phyloP scores from a whole-genome alignment of 1,284 basidiomycete genomes.

The Rhodofomes roseus region DNA sequence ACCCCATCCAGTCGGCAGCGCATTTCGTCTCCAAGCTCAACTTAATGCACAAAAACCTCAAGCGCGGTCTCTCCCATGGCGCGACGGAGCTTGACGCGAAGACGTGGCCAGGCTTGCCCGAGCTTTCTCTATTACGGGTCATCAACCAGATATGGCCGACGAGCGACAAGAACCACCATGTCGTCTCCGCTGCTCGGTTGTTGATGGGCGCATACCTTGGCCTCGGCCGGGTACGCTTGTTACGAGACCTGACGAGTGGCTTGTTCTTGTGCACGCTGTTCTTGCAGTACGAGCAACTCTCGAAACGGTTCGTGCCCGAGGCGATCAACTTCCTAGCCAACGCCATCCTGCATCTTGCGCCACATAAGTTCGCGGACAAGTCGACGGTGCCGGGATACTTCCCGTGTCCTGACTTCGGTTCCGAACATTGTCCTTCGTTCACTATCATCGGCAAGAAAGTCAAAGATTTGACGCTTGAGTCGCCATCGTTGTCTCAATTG shows the following conservation, averaged over 20 bases:
- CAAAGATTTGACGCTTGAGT: constrained; percentile 34
- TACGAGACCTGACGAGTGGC: constrained; percentile 79
- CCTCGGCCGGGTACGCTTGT: constrained; percentile 74
- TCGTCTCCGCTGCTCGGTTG: constrained; percentile 82
- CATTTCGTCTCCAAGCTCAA: constrained; percentile 9
- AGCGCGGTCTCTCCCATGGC: constrained; percentile 78
- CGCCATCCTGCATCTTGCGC: constrained; percentile 69
- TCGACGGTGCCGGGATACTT: constrained; percentile 60
- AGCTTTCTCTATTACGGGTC: constrained; percentile 80
- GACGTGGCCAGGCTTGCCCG: constrained; percentile 87
- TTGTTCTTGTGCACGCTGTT: constrained; percentile 88
- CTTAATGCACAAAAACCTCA: constrained; percentile 74
- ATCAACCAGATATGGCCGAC: constrained; percentile 89
- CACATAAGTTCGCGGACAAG: constrained; percentile 47
- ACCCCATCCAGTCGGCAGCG: constrained; percentile 68
- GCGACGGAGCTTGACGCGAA: constrained; percentile 60
- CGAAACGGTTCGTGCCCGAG: constrained; percentile 89
- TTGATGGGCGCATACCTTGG: constrained; percentile 92
- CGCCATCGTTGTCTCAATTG: constrained; percentile 46
- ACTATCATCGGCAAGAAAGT: constrained; percentile 39
- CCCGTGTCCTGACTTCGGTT: constrained; percentile 70
- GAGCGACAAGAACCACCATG: constrained; percentile 90
- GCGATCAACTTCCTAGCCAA: constrained; percentile 81
- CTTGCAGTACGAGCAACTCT: constrained; percentile 78
- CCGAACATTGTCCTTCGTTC: constrained; percentile 40